phyloP scores from a whole-genome alignment of 2,329 filamentous ascomycete species.

The Fusarium floridanum region DNA sequence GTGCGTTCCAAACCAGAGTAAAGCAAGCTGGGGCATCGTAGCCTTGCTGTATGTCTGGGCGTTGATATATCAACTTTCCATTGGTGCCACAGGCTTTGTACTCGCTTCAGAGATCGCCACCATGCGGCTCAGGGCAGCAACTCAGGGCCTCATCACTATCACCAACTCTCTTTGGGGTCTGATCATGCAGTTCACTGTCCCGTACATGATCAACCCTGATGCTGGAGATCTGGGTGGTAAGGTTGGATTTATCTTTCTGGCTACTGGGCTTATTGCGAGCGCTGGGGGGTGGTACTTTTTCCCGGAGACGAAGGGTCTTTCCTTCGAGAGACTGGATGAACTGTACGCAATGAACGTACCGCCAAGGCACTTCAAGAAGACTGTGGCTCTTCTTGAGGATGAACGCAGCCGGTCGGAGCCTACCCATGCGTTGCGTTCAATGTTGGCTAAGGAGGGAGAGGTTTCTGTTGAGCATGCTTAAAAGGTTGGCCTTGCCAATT shows the following conservation, averaged over 20 bases:
- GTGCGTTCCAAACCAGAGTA: slow-evolving; percentile 36
- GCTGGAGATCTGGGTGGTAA: slow-evolving; percentile 45
- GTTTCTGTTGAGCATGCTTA: not conserved
- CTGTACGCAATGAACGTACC: not conserved
- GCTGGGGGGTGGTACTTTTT: slow-evolving; percentile 33
- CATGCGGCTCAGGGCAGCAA: slow-evolving; percentile 47
- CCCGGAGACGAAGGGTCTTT: slow-evolving; percentile 37
- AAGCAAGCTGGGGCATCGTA: slow-evolving; percentile 47
- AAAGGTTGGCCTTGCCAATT: no score
- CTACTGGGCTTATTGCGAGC: slow-evolving; percentile 22
- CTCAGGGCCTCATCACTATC: slow-evolving; percentile 49
- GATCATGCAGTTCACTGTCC: slow-evolving; percentile 51
- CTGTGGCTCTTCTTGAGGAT: not conserved
- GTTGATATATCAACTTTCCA: slow-evolving; percentile 52
- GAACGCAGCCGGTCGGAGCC: not conserved
- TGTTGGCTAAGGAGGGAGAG: not conserved
- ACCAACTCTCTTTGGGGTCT: slow-evolving; percentile 47
- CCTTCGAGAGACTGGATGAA: not conserved
- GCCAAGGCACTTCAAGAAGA: not conserved
- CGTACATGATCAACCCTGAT: slow-evolving; percentile 51
- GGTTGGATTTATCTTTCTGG: slow-evolving; percentile 45
- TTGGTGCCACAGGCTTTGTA: slow-evolving; percentile 53
- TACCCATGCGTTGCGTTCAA: not conserved
- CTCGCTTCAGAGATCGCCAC: slow-evolving; percentile 53
- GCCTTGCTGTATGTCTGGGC: slow-evolving; percentile 51